Conservation (phyloP, 2,329 filamentous ascomycete genomes). For the Alternaria incomplexa region DNA sequence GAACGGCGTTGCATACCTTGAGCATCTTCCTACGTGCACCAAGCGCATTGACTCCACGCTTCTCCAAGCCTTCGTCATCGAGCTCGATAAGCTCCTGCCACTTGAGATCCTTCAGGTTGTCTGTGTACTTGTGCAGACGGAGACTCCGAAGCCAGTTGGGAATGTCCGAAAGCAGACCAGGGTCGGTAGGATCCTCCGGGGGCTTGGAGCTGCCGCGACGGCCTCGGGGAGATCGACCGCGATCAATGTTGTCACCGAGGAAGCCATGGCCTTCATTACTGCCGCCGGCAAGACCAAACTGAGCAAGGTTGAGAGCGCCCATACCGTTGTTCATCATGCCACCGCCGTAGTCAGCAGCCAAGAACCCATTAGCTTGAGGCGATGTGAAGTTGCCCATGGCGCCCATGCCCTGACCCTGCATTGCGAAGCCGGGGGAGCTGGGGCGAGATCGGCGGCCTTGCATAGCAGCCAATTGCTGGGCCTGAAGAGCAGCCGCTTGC, state of each 20-base stretch:
- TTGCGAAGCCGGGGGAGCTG: constrained; percentile 83
- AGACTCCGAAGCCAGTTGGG: constrained; percentile 94
- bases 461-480: constrained; percentile 83
- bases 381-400: constrained; percentile 74
- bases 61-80: constrained; percentile 91
- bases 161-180: constrained; percentile 88
- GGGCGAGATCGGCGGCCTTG: constrained; percentile 85
- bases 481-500: constrained; percentile 59
- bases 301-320: constrained; percentile 71
- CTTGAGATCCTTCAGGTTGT: constrained; percentile 95
- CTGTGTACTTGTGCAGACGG: constrained; percentile 97
- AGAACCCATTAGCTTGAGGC: constrained; percentile 91
- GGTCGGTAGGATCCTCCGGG: constrained; percentile 95
- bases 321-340: constrained; percentile 75
- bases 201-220: constrained; percentile 95
- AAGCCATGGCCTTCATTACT: constrained; percentile 73
- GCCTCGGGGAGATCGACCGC: constrained; percentile 90
- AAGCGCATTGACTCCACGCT: constrained; percentile 90
- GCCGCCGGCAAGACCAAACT: constrained; percentile 63
- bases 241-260: constrained; percentile 88
- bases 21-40: constrained; percentile 97
- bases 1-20: constrained; percentile 67
- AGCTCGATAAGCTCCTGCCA: constrained; percentile 93
- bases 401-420: constrained; percentile 69
- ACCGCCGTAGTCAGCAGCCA: constrained; percentile 82